Percentiles rank a stretch among this genome's conserved stretches.
Evolutionary conservation across 2,329 filamentous ascomycete species (phyloP).

Genomic region (Cadophora luteo-olivacea): DNA sequence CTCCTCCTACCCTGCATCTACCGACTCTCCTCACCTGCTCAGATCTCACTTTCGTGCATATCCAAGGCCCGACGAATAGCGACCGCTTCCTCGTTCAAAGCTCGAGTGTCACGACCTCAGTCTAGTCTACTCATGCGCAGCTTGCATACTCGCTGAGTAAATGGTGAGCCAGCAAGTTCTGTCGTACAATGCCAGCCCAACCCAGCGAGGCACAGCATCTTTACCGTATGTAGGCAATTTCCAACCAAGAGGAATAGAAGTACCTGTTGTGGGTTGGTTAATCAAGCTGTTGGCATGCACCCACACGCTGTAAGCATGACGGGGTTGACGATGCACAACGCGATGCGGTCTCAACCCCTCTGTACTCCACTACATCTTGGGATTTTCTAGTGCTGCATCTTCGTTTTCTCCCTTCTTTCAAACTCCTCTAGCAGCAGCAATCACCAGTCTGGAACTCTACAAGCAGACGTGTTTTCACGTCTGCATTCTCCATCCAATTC

Average conservation of each 20-base stretch:
- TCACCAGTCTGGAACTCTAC: too few relatives aligned
- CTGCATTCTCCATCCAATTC: too few relatives aligned
- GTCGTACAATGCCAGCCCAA: neutral
- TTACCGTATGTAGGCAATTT: neutral
- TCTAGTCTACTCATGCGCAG: neutral
- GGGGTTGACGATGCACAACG: neutral
- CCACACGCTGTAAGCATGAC: slow-evolving; percentile 2
- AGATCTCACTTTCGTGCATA: neutral
- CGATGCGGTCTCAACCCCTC: neutral
- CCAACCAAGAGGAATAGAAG: too few relatives aligned
- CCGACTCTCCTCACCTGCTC: neutral
- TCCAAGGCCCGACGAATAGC: neutral
- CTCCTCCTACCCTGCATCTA: neutral
- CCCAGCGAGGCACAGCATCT: neutral
- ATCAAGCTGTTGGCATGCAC: neutral
- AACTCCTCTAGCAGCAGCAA: too few relatives aligned
- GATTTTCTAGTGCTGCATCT: neutral
- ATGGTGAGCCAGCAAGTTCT: neutral
- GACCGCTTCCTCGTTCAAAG: neutral
- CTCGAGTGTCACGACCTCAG: neutral
- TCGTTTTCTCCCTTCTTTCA: neutral
- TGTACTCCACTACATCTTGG: neutral
- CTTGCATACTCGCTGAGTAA: neutral
- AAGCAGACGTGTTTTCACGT: neutral
- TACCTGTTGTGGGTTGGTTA: neutral